These are phyloP conservation scores for Irpex lacteus DNA, from an alignment of 1,284 basidiomycete species.

Conservation along the genomic window DNA sequence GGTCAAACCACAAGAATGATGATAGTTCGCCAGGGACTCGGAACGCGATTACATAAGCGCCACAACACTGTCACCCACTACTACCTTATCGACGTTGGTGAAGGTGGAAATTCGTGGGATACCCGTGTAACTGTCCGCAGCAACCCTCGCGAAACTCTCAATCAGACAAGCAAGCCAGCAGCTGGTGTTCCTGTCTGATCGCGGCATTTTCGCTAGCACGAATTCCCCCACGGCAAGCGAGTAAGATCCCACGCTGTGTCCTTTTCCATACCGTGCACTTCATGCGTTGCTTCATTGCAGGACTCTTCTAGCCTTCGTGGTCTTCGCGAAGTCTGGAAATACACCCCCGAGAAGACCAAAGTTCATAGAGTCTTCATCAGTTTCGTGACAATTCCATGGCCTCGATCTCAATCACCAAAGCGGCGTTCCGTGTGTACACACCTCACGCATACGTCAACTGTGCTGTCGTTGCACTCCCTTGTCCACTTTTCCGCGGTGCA, in stretches of 20 bases:
- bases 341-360: not conserved
- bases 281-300: not conserved
- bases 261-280: not conserved
- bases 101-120: not conserved
- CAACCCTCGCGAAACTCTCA: not conserved
- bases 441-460: not conserved
- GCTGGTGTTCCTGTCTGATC: not conserved
- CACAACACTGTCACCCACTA: not conserved
- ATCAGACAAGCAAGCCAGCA: not conserved
- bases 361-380: not conserved
- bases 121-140: not conserved
- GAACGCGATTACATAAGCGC: not conserved
- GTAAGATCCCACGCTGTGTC: not conserved
- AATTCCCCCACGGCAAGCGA: not conserved
- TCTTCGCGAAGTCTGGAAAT: not conserved
- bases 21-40: not conserved
- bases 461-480: not conserved
- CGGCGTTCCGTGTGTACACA: constrained; percentile 1
- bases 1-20: not conserved
- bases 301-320: not conserved
- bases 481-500: not conserved
- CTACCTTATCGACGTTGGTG: not conserved
- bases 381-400: not conserved
- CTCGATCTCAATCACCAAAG: constrained; percentile 1
- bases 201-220: not conserved